Conservation (phyloP, 2,329 filamentous ascomycete genomes). For the Tolypocladium album region DNA sequence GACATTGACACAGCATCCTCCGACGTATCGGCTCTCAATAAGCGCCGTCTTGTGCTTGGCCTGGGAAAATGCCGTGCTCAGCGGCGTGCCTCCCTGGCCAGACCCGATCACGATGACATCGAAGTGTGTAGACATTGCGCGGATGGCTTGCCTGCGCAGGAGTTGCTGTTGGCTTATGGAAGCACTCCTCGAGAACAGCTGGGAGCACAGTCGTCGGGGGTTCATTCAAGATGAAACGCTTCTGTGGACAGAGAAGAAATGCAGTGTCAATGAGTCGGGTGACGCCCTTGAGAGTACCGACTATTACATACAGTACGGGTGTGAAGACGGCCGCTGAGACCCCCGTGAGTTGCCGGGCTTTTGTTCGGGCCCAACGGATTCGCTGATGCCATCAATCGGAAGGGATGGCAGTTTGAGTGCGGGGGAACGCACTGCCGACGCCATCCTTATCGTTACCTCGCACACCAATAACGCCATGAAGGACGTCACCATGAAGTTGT, state of each 20-base stretch:
- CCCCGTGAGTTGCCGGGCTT: not conserved
- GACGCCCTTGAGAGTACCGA: not conserved
- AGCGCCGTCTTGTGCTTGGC: slow-evolving; percentile 32
- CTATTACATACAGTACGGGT: too few species aligned
- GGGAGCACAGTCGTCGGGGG: not conserved
- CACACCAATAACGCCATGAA: not conserved
- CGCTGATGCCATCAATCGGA: not conserved
- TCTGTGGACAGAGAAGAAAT: not conserved
- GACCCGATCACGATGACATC: slow-evolving; percentile 37
- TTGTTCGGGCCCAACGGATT: not conserved
- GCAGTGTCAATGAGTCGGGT: too few species aligned
- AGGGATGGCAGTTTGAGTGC: not conserved
- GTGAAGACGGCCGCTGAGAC: too few species aligned
- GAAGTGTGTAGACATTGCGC: slow-evolving; percentile 7
- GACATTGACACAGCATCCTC: slow-evolving; percentile 44
- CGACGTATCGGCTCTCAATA: slow-evolving; percentile 36
- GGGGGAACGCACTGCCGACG: not conserved
- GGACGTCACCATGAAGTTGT: not conserved
- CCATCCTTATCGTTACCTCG: not conserved
- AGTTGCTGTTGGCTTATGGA: not conserved
- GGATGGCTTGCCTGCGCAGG: not conserved
- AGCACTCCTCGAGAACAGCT: not conserved
- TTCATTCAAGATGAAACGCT: not conserved
- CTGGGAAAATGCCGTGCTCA: slow-evolving; percentile 34
- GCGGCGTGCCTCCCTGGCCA: slow-evolving; percentile 39